Conservation (phyloP, 768 basidiomycete genomes). For the Melanogaster broomeanus region DNA sequence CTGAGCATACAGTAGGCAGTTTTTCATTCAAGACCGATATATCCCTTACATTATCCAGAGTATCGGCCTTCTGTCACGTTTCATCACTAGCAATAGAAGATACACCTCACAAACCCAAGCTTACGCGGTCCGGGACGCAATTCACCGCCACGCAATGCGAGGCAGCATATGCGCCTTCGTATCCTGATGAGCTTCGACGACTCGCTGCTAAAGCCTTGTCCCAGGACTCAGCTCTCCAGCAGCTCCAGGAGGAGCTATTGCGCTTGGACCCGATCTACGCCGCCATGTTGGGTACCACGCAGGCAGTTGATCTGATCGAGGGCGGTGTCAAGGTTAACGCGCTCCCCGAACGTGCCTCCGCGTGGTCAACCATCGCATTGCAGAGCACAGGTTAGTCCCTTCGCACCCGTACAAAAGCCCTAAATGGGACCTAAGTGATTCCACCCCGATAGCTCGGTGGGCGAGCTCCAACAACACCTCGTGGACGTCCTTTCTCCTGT, state of each 20-base stretch:
- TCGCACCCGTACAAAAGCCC: no score
- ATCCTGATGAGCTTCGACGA: constrained; percentile 48
- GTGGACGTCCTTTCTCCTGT: constrained; percentile 36
- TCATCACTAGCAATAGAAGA: constrained; percentile 62
- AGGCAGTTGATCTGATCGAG: constrained; percentile 67
- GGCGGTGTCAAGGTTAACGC: constrained; percentile 73
- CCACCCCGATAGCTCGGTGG: constrained; percentile 5
- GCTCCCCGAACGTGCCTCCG: constrained; percentile 69
- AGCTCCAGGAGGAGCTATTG: no score
- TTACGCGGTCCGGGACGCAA: constrained; percentile 38
- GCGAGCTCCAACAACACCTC: constrained; percentile 7
- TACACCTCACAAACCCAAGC: constrained; percentile 50
- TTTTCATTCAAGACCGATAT: constrained; percentile 8
- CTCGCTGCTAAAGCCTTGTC: constrained; percentile 32
- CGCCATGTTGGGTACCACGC: constrained; percentile 66
- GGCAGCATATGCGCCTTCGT: constrained; percentile 53
- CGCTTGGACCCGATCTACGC: background rate
- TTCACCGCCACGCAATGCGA: constrained; percentile 51
- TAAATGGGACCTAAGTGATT: constrained; percentile 6
- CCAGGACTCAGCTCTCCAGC: constrained; percentile 49
- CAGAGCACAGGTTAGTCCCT: constrained; percentile 48
- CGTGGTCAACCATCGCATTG: constrained; percentile 69
- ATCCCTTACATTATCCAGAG: constrained; percentile 37
- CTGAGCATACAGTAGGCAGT: constrained; percentile 62
- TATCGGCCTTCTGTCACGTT: constrained; percentile 76